Evolutionary conservation across 306 rosid genomes (phyloP), one percentile per base, ranked within the genome.

Genomic region (Vigna trinervia): DNA sequence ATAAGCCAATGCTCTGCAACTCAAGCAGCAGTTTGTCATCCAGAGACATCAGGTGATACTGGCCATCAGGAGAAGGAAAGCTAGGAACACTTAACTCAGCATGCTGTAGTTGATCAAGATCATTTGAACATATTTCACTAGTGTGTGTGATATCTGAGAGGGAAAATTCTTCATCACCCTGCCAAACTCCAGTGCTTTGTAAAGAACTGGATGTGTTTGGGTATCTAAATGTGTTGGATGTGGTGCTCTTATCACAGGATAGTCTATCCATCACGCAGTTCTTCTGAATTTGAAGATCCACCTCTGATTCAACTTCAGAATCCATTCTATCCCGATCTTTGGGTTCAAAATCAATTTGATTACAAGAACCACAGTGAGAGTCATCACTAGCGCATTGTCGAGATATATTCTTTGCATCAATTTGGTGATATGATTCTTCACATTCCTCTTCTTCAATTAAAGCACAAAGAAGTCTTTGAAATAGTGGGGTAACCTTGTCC

Each of bases 351-450:
- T 90, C 98, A 53, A 83, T 81, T 62, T 80, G 96, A 85, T 87
- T 91, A 91, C 96, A 91, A 48, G 98, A 91, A 69, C 91, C 94
- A 77, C 97, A 89, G 75, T 87, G 93, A 85, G 98, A 94, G 87
- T 92, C 97, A 81, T 94, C 98, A 85, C 97, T 90, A 0, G 87
- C 86, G 84, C 83, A 84, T 79, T 92, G 97, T 46, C 91, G 78
- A 74, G 88, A 87, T 56, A 82, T 73, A 83, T 84, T 87, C 82
- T 87, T 91, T 46, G 81, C 94, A 66, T 92, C 96, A 20, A 80
- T 76, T 26, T 62, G 90, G 73, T 76, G 88, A 80, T 73, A 87
- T 32, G 80, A 81, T 69, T 89, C 98, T 78, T 87, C 98, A 84
- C 61, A 76, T 78, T 92, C 96, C 59, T 87, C 94, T 77, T 90